Conservation (phyloP, 768 basidiomycete species). For the Rickenella mellea region DNA sequence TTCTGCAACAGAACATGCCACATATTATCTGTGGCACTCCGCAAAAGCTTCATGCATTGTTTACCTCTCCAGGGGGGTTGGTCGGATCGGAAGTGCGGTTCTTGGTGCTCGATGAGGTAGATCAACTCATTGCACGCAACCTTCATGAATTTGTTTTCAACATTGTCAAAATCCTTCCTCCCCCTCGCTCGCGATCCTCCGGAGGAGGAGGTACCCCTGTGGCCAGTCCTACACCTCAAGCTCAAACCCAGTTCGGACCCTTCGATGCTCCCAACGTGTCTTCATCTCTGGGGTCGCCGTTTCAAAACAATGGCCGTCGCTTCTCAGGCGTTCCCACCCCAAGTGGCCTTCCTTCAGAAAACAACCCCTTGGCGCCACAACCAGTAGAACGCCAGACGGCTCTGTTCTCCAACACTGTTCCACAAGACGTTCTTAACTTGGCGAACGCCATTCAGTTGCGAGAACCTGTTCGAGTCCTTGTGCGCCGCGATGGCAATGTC, state of each 20-base stretch:
- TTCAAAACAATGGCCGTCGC: slow-evolving; percentile 39
- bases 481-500: slow-evolving; percentile 82
- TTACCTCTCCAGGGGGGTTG: slow-evolving; percentile 71
- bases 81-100: slow-evolving; percentile 81
- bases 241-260: slow-evolving; percentile 14
- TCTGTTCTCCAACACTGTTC: slow-evolving; percentile 96
- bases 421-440: slow-evolving; percentile 94
- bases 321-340: slow-evolving; percentile 41
- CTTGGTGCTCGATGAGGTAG: slow-evolving; percentile 94
- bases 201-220: slow-evolving; percentile 31
- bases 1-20: slow-evolving; percentile 85
- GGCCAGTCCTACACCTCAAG: slow-evolving; percentile 14
- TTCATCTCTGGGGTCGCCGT: slow-evolving; percentile 5
- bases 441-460: slow-evolving; percentile 87
- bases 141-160: slow-evolving; percentile 91
- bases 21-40: slow-evolving; percentile 97
- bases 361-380: slow-evolving; percentile 26
- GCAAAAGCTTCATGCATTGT: slow-evolving; percentile 88
- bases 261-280: slow-evolving; percentile 12
- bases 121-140: slow-evolving; percentile 95
- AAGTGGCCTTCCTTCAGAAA: slow-evolving; percentile 28
- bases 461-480: slow-evolving; percentile 96
- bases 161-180: slow-evolving; percentile 88
- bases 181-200: slow-evolving; percentile 63
- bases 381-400: slow-evolving; percentile 79